Conservation (phyloP, 306 rosid species). For the Trifolium fragiferum region DNA sequence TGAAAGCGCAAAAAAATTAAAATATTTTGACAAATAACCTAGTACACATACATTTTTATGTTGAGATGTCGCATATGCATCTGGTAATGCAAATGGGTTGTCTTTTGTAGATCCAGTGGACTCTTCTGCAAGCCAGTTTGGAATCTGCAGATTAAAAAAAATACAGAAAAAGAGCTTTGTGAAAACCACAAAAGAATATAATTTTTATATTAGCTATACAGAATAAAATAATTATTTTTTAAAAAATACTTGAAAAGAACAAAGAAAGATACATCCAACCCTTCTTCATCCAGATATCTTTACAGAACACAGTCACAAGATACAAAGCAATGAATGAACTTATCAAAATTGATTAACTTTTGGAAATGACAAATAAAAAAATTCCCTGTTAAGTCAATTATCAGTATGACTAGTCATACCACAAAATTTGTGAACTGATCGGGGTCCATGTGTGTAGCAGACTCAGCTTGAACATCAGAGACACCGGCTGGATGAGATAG, state of each 20-base stretch:
- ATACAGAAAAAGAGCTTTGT: not conserved
- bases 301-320: slow-evolving; percentile 25
- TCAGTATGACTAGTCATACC: slow-evolving; percentile 54
- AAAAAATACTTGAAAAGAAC: slow-evolving; percentile 9
- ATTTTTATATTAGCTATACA: not conserved
- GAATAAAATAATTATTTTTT: not conserved
- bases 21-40: slow-evolving; percentile 5
- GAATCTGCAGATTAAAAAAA: slow-evolving; percentile 65
- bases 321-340: slow-evolving; percentile 23
- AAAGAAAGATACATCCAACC: slow-evolving; percentile 29
- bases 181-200: not conserved
- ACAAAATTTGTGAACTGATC: slow-evolving; percentile 87
- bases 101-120: slow-evolving; percentile 66
- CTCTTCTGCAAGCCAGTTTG: slow-evolving; percentile 77
- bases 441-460: slow-evolving; percentile 72
- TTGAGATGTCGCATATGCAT: slow-evolving; percentile 67
- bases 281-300: slow-evolving; percentile 10
- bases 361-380: slow-evolving; percentile 11
- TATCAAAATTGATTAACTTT: slow-evolving; percentile 19
- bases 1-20: slow-evolving; percentile 18
- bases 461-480: slow-evolving; percentile 88
- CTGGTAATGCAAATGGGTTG: slow-evolving; percentile 86
- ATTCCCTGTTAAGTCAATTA: slow-evolving; percentile 1
- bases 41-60: slow-evolving; percentile 65
- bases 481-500: slow-evolving; percentile 98